Evolutionary conservation across 2,329 filamentous ascomycete species (phyloP).

Genomic region (Cryphonectria carpinicola): DNA sequence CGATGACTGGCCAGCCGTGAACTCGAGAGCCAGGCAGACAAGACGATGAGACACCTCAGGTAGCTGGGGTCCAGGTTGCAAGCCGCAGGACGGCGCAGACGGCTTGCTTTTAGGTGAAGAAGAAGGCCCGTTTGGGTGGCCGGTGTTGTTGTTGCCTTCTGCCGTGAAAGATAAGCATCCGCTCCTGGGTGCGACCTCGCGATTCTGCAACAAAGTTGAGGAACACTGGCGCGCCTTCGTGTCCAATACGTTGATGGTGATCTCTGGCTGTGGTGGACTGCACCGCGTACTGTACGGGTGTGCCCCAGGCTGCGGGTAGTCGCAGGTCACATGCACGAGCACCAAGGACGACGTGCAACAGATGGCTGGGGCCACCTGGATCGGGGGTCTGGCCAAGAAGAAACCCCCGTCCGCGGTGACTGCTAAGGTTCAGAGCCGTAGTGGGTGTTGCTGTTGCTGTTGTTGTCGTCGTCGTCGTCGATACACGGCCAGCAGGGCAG

Average conservation of each 20-base stretch:
- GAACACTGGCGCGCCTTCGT: conserved; percentile 5
- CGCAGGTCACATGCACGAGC: conserved; percentile 16
- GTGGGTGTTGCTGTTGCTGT: too few relatives aligned
- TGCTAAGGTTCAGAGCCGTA: not conserved
- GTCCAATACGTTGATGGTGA: not conserved
- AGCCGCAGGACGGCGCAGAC: conserved; percentile 2
- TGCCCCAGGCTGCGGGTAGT: conserved; percentile 13
- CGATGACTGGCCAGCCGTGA: not conserved
- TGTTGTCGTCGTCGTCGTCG: not conserved
- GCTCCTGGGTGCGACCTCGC: not conserved
- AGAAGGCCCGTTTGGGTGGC: not conserved
- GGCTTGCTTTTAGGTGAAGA: conserved; percentile 1
- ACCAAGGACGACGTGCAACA: conserved; percentile 2
- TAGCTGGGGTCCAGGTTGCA: conserved; percentile 4
- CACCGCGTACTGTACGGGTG: not conserved
- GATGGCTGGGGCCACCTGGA: not conserved
- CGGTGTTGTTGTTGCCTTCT: not conserved
- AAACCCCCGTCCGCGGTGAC: not conserved
- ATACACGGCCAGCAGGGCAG: not conserved
- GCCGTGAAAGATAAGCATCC: not conserved
- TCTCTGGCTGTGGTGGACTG: not conserved
- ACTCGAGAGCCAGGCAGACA: conserved; percentile 13
- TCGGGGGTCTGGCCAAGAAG: not conserved
- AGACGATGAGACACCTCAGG: conserved; percentile 7
- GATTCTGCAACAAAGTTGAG: conserved; percentile 8